Evolutionary conservation across 2,329 filamentous ascomycete genomes (phyloP).

Genomic region (Metarhizium album): DNA sequence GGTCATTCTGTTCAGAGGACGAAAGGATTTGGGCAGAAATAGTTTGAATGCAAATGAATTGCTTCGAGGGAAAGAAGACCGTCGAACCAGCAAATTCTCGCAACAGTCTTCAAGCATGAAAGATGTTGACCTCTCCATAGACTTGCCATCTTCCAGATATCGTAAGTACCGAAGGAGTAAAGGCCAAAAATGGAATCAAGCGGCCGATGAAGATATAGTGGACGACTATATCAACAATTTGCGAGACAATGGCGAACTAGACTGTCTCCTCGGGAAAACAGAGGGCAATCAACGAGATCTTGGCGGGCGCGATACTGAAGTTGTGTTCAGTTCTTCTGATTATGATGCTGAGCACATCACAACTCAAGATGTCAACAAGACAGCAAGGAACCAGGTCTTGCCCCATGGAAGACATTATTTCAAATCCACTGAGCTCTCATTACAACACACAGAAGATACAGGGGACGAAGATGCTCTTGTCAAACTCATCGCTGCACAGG

Average conservation of each 20-base stretch:
- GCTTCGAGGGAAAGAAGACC: not conserved
- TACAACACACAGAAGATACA: not conserved
- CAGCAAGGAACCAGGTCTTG: not conserved
- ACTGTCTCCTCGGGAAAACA: constrained; percentile 52
- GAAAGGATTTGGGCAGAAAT: constrained; percentile 20
- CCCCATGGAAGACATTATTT: not conserved
- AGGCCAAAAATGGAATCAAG: not conserved
- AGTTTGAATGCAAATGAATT: not conserved
- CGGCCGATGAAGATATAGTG: constrained; percentile 41
- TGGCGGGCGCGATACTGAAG: constrained; percentile 17
- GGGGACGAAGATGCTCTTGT: constrained; percentile 17
- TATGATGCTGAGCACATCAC: not conserved
- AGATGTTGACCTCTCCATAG: not conserved
- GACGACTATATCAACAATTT: constrained; percentile 66
- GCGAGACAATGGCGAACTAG: constrained; percentile 37
- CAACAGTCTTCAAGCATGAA: not conserved
- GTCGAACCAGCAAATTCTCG: too few relatives aligned
- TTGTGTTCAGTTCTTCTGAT: not conserved
- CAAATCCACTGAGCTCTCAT: not conserved
- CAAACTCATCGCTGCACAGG: constrained; percentile 15
- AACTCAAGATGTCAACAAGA: not conserved
- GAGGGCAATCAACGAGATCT: constrained; percentile 32
- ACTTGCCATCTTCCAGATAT: not conserved
- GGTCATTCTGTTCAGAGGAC: constrained; percentile 55
- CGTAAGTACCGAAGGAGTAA: not conserved